Conservation (phyloP, 2,329 filamentous ascomycete species). For the Colletotrichum camelliae region DNA sequence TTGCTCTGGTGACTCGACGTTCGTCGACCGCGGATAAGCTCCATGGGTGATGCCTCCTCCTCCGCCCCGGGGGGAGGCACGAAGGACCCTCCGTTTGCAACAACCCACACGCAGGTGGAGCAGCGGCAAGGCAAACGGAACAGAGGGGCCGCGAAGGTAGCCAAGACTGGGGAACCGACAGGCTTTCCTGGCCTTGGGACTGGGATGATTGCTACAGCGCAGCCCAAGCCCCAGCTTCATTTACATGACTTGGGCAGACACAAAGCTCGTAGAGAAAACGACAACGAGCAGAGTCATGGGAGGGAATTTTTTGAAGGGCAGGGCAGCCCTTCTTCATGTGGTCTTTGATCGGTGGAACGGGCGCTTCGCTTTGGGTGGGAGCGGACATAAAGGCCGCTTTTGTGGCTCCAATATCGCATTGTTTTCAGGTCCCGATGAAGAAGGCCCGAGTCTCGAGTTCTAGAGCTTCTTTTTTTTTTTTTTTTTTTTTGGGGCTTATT, state of each 20-base stretch:
- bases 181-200: not conserved
- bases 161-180: conserved; percentile 5
- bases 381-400: not conserved
- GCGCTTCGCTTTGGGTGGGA: not conserved
- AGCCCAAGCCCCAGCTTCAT: not conserved
- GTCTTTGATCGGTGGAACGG: not conserved
- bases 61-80: too few species aligned
- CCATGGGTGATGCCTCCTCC: conserved; percentile 6
- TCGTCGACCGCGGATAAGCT: not conserved
- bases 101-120: not conserved
- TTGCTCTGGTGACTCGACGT: not conserved
- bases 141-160: not conserved
- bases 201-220: not conserved
- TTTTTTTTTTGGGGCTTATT: not conserved
- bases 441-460: not conserved
- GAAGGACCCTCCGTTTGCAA: not conserved
- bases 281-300: not conserved
- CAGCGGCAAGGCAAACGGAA: not conserved
- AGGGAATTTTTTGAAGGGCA: not conserved
- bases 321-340: not conserved
- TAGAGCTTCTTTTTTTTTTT: not conserved
- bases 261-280: not conserved
- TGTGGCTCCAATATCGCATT: not conserved
- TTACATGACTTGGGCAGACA: not conserved
- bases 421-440: not conserved